Percentiles rank a stretch among this genome's conserved stretches.
phyloP scores from a whole-genome alignment of 2,329 filamentous ascomycete species.

The Neonectria coccinea region DNA sequence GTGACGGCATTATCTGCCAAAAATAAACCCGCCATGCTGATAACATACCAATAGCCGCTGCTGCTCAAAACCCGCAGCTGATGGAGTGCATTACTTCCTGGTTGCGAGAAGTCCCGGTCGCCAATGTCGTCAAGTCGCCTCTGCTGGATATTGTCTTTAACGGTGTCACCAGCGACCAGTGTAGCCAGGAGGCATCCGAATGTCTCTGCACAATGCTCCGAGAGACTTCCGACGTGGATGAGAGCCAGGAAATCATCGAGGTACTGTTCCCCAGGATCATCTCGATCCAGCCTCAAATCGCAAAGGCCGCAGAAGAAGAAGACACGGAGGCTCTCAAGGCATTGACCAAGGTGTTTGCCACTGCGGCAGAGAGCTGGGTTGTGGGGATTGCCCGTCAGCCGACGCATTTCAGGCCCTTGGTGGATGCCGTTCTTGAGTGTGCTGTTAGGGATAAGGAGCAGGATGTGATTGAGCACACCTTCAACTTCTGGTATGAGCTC shows the following conservation, averaged over 20 bases:
- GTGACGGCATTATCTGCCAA: slow-evolving; percentile 44
- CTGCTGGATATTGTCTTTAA: slow-evolving; percentile 84
- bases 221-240: slow-evolving; percentile 94
- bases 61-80: slow-evolving; percentile 87
- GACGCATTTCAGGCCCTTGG: slow-evolving; percentile 81
- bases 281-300: slow-evolving; percentile 80
- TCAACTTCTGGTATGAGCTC: slow-evolving; percentile 97
- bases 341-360: slow-evolving; percentile 88
- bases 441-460: slow-evolving; percentile 87
- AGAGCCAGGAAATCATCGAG: slow-evolving; percentile 85
- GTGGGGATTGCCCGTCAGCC: slow-evolving; percentile 90
- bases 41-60: slow-evolving; percentile 65
- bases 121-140: slow-evolving; percentile 85
- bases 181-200: slow-evolving; percentile 90
- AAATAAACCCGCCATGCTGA: slow-evolving; percentile 31
- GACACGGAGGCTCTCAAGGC: slow-evolving; percentile 89
- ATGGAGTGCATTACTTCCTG: slow-evolving; percentile 97
- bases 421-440: slow-evolving; percentile 93
- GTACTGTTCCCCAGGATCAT: slow-evolving; percentile 85
- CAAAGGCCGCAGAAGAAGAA: slow-evolving; percentile 79
- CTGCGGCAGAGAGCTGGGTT: slow-evolving; percentile 95
- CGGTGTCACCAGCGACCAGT: slow-evolving; percentile 78
- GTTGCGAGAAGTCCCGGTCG: slow-evolving; percentile 91
- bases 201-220: slow-evolving; percentile 92
- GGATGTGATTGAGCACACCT: slow-evolving; percentile 93